Evolutionary conservation across 2,329 filamentous ascomycete genomes (phyloP), one percentile per base, ranked within the genome.

Genomic region (Colletotrichum tofieldiae): DNA sequence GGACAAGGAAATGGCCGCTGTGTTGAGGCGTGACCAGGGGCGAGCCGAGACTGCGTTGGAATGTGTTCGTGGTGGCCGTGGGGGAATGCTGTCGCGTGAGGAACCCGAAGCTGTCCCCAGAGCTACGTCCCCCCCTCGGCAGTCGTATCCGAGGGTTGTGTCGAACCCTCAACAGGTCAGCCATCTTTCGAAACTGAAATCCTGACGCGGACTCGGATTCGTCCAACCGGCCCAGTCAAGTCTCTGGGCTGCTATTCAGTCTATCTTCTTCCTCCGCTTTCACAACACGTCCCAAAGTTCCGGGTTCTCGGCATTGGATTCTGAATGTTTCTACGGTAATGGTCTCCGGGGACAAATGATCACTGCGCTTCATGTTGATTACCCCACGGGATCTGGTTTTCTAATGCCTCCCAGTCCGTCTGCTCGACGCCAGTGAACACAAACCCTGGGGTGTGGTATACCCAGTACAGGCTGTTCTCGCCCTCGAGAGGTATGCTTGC

Each of bases 341-440:
- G 11, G 5, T 18, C 4, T 23, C 5, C 2, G 18, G 14, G n/a
- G 35, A 7, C 20, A 2, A 12, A 18, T 20, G 20, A 20, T 26
- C 14, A 14, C 60, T 20, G 1, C 9, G 5, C 12, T 65, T 51
- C 47, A 2, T 29, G 29, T 4, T 65, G 52, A 0, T 20, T 63
- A 2, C 54, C 43, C 60, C 66, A 64, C 0, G 49, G 45, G 0
- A 59, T 59, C 47, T 67, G 65, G 14, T 72, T 67, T 16, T 72
- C 70, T 23, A 72, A 26, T 0, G 65, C 45, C 32, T 70, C 70
- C 70, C 70, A 72, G 18, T 72, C 70, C 5, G 70, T 26, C 60
- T 64, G 54, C 37, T 69, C 70, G 12, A 64, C 70, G 2, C 70
- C 70, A 5, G 70, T 72, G 1, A 64, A 65, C 5, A 37, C 45